A percentile compares a stretch with the other conserved stretches of the same genome.
Evolutionary conservation across 2,329 filamentous ascomycete genomes (phyloP).

Genomic region (Colletotrichum tropicale): DNA sequence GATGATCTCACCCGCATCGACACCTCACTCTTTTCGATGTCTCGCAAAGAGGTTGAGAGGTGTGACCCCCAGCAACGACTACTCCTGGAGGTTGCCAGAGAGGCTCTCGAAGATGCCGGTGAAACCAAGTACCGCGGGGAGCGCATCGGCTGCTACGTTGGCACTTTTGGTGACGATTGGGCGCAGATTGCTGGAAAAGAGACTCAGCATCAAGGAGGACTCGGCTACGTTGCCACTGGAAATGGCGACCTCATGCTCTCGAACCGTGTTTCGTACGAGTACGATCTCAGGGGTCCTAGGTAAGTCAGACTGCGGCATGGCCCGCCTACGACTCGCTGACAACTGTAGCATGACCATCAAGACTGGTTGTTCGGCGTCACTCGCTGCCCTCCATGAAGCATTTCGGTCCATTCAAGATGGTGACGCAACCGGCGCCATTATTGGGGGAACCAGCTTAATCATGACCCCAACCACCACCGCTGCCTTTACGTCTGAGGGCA

Average conservation of each 20-base stretch:
- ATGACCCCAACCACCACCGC: constrained; percentile 26
- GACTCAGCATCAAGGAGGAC: background rate
- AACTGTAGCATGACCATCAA: constrained; percentile 27
- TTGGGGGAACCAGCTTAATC: constrained; percentile 27
- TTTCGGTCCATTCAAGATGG: constrained; percentile 20
- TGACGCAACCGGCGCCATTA: constrained; percentile 23
- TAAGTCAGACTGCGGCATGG: background rate
- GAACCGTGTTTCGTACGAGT: constrained; percentile 35
- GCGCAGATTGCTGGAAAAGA: background rate
- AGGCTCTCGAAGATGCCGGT: constrained; percentile 22
- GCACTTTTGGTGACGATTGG: constrained; percentile 31
- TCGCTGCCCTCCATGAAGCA: constrained; percentile 27
- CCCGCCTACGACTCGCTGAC: background rate
- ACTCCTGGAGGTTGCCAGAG: background rate
- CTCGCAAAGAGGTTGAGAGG: constrained; percentile 24
- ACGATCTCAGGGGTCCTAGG: constrained; percentile 34
- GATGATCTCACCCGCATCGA: constrained; percentile 22
- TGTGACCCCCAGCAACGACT: constrained; percentile 11
- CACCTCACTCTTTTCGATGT: constrained; percentile 33
- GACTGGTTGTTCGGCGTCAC: constrained; percentile 29
- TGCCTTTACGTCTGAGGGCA: constrained; percentile 4
- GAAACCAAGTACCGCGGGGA: constrained; percentile 25
- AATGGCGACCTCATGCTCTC: constrained; percentile 27
- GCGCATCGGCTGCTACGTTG: constrained; percentile 30
- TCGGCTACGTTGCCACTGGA: background rate